Percentiles rank a stretch among this genome's conserved stretches.
Conservation (phyloP, 1,284 basidiomycete species). For the Puccinia horiana region DNA sequence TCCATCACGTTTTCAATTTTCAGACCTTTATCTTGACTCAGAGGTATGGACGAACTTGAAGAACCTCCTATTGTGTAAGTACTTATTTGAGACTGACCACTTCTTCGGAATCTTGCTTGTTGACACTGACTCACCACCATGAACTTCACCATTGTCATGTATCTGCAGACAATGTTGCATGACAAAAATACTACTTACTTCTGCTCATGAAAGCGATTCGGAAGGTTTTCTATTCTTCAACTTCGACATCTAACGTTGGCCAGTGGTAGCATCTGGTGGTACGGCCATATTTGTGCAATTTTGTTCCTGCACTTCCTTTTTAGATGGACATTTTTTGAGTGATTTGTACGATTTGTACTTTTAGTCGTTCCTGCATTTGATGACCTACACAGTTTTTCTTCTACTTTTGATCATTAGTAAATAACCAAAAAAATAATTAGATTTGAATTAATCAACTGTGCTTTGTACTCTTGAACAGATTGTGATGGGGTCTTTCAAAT, state of each 20-base stretch:
- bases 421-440: no score
- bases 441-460: no score
- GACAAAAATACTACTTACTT: background rate
- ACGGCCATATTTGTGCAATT: background rate
- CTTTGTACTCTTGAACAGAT: no score
- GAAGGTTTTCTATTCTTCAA: background rate
- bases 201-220: background rate
- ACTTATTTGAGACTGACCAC: background rate
- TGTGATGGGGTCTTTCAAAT: no score
- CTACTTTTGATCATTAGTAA: background rate
- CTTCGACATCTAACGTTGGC: background rate
- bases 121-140: background rate
- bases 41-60: conserved; percentile 51
- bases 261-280: background rate
- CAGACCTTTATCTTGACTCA: conserved; percentile 49
- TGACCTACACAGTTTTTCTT: background rate
- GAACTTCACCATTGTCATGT: background rate
- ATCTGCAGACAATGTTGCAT: background rate
- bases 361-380: conserved; percentile 1
- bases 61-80: conserved; percentile 52
- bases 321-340: background rate
- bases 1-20: conserved; percentile 3
- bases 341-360: conserved; percentile 13
- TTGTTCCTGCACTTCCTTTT: background rate
- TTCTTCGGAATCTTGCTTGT: background rate